phyloP scores from a whole-genome alignment of 2,329 filamentous ascomycete genomes.

The Xylaria sp. region DNA sequence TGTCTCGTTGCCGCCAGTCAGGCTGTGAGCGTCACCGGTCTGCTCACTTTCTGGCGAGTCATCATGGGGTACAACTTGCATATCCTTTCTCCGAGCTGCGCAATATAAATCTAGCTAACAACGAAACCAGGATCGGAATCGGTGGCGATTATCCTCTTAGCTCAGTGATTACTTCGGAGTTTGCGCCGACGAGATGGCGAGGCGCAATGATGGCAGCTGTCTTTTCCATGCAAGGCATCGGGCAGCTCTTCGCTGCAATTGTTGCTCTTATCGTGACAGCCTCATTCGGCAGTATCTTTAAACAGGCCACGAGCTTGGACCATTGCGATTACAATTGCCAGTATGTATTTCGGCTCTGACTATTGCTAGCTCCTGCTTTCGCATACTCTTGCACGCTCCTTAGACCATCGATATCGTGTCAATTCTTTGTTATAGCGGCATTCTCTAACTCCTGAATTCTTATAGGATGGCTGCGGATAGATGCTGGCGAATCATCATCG shows the following conservation, averaged over 20 bases:
- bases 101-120: constrained; percentile 27
- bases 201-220: constrained; percentile 86
- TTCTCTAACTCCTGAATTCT: neutral
- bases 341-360: neutral
- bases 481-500: constrained; percentile 84
- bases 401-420: neutral
- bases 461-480: constrained; percentile 73
- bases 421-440: neutral
- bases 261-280: constrained; percentile 75
- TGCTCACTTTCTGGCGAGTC: constrained; percentile 79
- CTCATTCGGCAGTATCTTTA: constrained; percentile 67
- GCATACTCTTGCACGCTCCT: neutral
- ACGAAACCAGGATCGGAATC: constrained; percentile 70
- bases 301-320: constrained; percentile 52
- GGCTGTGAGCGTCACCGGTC: constrained; percentile 66
- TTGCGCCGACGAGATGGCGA: constrained; percentile 82
- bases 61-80: constrained; percentile 65
- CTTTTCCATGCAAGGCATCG: constrained; percentile 86
- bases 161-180: constrained; percentile 85
- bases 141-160: constrained; percentile 85
- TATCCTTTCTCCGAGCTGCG: neutral
- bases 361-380: neutral
- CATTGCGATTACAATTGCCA: constrained; percentile 71
- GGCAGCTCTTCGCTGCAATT: constrained; percentile 77
- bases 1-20: constrained; percentile 69